Base-by-base conservation (phyloP, 2,329 filamentous ascomycete genomes). In the Aspergillus ibericus region DNA sequence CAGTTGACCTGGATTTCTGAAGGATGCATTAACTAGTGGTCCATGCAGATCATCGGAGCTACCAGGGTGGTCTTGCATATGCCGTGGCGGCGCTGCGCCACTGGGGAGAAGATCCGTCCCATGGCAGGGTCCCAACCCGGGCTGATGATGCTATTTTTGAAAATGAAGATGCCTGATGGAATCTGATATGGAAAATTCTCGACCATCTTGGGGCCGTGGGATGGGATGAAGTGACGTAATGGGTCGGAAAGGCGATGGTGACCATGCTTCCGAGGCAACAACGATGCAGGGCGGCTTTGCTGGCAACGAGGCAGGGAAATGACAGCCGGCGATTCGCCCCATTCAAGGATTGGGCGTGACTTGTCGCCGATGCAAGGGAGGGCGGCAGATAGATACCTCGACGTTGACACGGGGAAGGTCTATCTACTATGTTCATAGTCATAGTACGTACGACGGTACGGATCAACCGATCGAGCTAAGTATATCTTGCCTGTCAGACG, bases 21-120 rank as follows among this genome's bases (percentile, higher is more conserved):
- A 29, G 20, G 35, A 53, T 32, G 8, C 10, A 32, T 44, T 52
- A 38, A 27, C 49, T 52, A 59, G 46, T 56, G 58, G 58, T 36
- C 51, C 22, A 52, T 34, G 32, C 25, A 56, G 29, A 52, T 52
- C 40, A n/a, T 51, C 48, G 29, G 29, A 51, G 32, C 12, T 35
- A 51, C 29, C 18, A 22, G 34, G 47, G 10, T 22, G 29, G 16
- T 32, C 29, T 50, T 50, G 32, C 47, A 38, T 38, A 38, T 18
- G 16, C 16, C 50, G 20, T 53, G 20, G 50, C 51, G 51, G 27
- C n/a, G 48, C 59, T 58, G 59, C 55, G 59, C 55, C 59, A 60
- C 55, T 15, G 29, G 34, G 47, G 46, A n/a, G 25, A 16, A 47
- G 42, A 48, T 29, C 44, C 25, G 44, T n/a, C 44, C 44, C 44